These are phyloP conservation scores for Piper betle DNA, from an alignment of 164 flowering plant genomes.

Conservation along the genomic window DNA sequence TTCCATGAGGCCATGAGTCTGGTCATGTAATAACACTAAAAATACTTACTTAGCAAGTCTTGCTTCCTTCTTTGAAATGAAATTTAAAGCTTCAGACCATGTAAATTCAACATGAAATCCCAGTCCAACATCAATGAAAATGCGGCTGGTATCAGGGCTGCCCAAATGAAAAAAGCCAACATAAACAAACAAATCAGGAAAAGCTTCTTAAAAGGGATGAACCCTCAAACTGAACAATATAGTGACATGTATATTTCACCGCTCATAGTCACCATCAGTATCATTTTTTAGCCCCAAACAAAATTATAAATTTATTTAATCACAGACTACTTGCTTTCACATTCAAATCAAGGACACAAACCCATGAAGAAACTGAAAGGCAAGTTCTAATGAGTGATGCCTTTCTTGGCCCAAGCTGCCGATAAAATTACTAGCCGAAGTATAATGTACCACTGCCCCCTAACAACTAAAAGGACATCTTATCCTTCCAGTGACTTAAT, in stretches of 20 bases:
- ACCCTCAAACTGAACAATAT: background rate
- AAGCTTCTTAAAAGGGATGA: background rate
- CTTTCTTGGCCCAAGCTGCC: no score
- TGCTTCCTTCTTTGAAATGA: constrained; percentile 58
- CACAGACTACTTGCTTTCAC: no score
- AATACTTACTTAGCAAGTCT: constrained; percentile 45
- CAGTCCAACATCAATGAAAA: constrained; percentile 84
- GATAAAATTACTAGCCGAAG: no score
- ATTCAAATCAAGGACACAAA: no score
- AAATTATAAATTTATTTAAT: background rate
- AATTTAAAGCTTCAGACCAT: constrained; percentile 82
- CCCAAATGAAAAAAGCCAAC: constrained; percentile 1
- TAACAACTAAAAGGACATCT: no score
- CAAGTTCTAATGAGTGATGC: no score
- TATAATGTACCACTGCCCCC: no score
- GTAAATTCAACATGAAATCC: constrained; percentile 97
- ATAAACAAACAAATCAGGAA: background rate
- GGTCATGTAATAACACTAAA: background rate
- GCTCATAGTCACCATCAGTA: background rate
- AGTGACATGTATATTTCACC: background rate
- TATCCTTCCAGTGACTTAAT: no score
- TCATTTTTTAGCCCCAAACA: background rate
- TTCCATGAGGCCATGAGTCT: background rate
- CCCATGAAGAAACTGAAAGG: no score
- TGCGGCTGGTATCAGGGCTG: constrained; percentile 83